These are phyloP conservation scores for Globisporangium echinulatum DNA, from an alignment of 352 stramenopile species.

Conservation along the genomic window DNA sequence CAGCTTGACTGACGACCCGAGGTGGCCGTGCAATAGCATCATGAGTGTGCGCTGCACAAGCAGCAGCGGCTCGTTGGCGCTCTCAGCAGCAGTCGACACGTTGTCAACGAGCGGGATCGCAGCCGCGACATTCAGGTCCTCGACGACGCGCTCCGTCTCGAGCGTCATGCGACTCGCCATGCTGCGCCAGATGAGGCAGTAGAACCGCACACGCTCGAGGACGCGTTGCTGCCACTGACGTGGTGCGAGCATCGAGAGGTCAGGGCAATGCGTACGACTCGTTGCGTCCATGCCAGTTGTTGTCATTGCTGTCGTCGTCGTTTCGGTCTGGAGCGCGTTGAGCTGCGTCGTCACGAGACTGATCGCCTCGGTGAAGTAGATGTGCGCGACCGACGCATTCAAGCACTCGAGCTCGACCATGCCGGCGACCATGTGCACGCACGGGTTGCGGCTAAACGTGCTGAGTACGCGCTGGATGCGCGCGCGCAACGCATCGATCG, in stretches of 20 bases:
- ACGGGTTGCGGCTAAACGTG: conserved; percentile 21
- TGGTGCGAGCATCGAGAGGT: conserved; percentile 13
- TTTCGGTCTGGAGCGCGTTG: neutral
- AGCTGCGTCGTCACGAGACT: conserved; percentile 17
- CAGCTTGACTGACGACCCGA: conserved; percentile 44
- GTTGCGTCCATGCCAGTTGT: neutral
- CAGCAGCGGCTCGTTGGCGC: conserved; percentile 21
- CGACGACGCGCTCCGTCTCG: conserved; percentile 42
- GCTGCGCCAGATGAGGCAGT: conserved; percentile 47
- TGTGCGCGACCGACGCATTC: conserved; percentile 25
- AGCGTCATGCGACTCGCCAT: conserved; percentile 34
- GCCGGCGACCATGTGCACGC: conserved; percentile 40
- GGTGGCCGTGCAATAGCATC: conserved; percentile 48
- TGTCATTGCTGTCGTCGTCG: neutral
- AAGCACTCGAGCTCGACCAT: conserved; percentile 47
- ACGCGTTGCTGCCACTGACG: conserved; percentile 29
- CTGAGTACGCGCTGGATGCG: conserved; percentile 17
- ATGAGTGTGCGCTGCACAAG: conserved; percentile 39
- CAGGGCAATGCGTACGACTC: too few species aligned
- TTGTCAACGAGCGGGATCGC: conserved; percentile 21
- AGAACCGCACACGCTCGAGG: conserved; percentile 34
- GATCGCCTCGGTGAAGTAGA: conserved; percentile 40
- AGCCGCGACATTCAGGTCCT: conserved; percentile 44
- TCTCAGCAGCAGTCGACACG: neutral
- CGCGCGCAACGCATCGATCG: conserved; percentile 14